These are phyloP conservation scores for Pseudogymnoascus destructans DNA, from an alignment of 2,329 filamentous ascomycete genomes.

Conservation along the genomic window DNA sequence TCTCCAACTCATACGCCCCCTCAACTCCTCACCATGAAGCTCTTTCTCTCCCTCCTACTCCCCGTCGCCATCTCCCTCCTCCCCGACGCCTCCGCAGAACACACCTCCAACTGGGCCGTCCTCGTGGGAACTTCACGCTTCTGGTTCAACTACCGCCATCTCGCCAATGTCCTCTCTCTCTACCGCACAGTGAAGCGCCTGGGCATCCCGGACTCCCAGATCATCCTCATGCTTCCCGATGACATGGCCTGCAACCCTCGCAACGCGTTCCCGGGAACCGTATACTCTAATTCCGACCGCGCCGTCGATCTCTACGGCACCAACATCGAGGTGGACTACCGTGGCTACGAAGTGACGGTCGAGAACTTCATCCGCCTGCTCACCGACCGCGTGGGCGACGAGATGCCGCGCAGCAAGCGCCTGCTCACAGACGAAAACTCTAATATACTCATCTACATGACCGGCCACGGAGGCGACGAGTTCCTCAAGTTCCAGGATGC, in stretches of 20 bases:
- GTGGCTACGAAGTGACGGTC: constrained; percentile 95
- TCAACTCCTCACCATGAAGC: constrained; percentile 34
- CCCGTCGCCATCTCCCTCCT: constrained; percentile 34
- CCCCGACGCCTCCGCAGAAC: constrained; percentile 41
- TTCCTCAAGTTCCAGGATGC: constrained; percentile 98
- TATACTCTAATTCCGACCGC: constrained; percentile 96
- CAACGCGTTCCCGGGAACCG: constrained; percentile 92
- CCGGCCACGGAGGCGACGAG: constrained; percentile 92
- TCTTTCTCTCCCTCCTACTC: constrained; percentile 36
- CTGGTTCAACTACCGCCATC: constrained; percentile 99
- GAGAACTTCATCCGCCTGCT: constrained; percentile 95
- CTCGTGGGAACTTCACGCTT: constrained; percentile 97
- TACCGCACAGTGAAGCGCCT: constrained; percentile 97
- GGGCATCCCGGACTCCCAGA: constrained; percentile 94
- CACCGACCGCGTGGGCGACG: constrained; percentile 86
- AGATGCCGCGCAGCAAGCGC: constrained; percentile 89
- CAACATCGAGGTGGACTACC: constrained; percentile 97
- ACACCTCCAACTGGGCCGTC: constrained; percentile 98
- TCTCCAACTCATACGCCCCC: neutral
- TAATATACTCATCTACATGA: constrained; percentile 99
- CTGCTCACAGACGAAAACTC: constrained; percentile 88
- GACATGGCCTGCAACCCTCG: constrained; percentile 99
- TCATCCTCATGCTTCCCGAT: constrained; percentile 99
- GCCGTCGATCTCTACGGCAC: constrained; percentile 94
- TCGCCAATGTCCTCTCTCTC: constrained; percentile 92